phyloP scores from a whole-genome alignment of 176 grass and related monocot genomes.

The Themeda triandra region DNA sequence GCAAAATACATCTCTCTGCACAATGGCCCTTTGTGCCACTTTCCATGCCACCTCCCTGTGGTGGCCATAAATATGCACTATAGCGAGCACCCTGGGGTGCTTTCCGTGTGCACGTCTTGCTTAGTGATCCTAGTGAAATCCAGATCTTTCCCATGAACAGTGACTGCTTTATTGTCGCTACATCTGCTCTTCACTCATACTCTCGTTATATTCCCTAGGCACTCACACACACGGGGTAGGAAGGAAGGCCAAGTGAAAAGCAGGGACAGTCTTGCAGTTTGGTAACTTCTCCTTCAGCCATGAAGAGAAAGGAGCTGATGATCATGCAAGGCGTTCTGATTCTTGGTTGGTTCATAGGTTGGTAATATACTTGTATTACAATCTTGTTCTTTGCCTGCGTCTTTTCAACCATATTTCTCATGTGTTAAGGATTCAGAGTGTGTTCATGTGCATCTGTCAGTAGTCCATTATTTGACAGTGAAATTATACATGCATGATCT shows the following conservation, averaged over 20 bases:
- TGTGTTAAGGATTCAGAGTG: neutral
- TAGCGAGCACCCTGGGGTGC: neutral
- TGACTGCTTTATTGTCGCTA: constrained; percentile 33
- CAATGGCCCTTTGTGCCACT: constrained; percentile 25
- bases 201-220: constrained; percentile 48
- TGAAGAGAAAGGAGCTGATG: constrained; percentile 54
- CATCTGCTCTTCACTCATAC: constrained; percentile 36
- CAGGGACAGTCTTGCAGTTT: neutral
- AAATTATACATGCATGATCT: neutral
- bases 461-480: neutral
- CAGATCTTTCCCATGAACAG: constrained; percentile 36
- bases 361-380: neutral
- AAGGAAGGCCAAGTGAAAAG: constrained; percentile 18
- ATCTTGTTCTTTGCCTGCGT: neutral
- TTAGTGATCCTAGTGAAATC: constrained; percentile 33
- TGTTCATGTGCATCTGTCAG: neutral
- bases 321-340: constrained; percentile 52
- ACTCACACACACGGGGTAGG: neutral
- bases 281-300: constrained; percentile 10
- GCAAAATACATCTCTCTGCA: constrained; percentile 3
- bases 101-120: constrained; percentile 32
- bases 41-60: constrained; percentile 19
- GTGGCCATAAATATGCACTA: constrained; percentile 40
- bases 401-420: neutral
- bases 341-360: constrained; percentile 51